Evolutionary conservation across 2,329 filamentous ascomycete species (phyloP), one percentile per base, ranked within the genome.

Genomic region (Xylaria sp.): DNA sequence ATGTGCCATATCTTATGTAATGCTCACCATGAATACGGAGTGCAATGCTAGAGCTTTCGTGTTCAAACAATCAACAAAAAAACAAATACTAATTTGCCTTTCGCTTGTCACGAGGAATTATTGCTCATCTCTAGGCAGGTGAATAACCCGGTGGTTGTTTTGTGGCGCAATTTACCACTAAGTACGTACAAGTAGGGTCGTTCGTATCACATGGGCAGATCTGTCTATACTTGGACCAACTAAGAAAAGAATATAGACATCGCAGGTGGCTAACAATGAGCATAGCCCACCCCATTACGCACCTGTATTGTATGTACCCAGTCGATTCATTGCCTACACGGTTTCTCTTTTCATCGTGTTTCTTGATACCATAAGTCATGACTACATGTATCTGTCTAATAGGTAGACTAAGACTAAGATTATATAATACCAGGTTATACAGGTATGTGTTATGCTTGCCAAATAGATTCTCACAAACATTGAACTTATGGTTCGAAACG

Each of bases 141-240:
- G 27, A 37, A 63, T 63, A 29, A 55, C 18, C 13, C n/a, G 21
- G 1, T 9, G 21, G 21, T 8, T 13, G 18, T 57, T 42, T 18
- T 13, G 51, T 48, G 51, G 60, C 60, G 50, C 60, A 63, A 63
- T 42, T 12, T 44, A 21, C n/a, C 27, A 21, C 29, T 23, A 35
- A 55, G n/a, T 37, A 55, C 25, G 25, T 25, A n/a, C n/a, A n/a
- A n/a, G n/a, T n/a, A 18, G 48, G 44, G 37, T 64, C 42, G 44
- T 50, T 64, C 18, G 62, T 51, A 64, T 58, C 40, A 64, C 62
- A 64, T 64, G 62, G 51, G 6, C 62, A 58, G 21, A 37, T 57
- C 32, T 55, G 44, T 54, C 18, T 47, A 29, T 27, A 59, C 37
- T 44, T 42, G 25, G 48, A 53, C 18, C 48, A 29, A 10, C 48